Evolutionary conservation across 345 rosid genomes (phyloP).

Genomic region (Eucalyptus leucophloia): DNA sequence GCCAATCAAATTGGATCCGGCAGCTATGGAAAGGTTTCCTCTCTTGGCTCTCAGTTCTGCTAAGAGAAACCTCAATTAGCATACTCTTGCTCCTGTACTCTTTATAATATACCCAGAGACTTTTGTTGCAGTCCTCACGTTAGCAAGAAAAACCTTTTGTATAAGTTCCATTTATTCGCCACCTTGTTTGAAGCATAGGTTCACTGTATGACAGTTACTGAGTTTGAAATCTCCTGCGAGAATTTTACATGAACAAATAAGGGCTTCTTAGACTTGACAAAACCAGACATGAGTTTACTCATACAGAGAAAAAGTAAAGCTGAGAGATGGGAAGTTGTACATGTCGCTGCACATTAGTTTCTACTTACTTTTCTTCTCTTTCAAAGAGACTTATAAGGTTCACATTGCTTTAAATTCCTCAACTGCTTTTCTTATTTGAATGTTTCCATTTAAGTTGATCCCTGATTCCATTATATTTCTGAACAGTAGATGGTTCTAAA

Average conservation of each 20-base stretch:
- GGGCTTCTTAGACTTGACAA: neutral
- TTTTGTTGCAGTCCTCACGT: neutral
- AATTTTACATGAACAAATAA: neutral
- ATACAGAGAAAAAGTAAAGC: neutral
- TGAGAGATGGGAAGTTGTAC: neutral
- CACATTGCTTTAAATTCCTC: no score
- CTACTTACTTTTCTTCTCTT: neutral
- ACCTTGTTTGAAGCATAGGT: neutral
- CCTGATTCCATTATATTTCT: neutral
- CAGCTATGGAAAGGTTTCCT: constrained; percentile 78
- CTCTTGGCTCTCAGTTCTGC: neutral
- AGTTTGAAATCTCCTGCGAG: neutral
- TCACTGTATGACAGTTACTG: neutral
- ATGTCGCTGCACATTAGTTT: neutral
- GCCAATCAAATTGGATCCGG: constrained; percentile 69
- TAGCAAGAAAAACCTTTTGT: neutral
- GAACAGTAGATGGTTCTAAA: neutral
- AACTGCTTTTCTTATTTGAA: neutral
- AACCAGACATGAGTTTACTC: neutral
- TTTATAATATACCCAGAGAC: neutral
- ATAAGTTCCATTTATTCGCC: neutral
- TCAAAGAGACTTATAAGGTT: no score
- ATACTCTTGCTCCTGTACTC: neutral
- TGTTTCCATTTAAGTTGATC: neutral
- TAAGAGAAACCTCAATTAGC: neutral